These are phyloP conservation scores for Xerophyta viscosa DNA, from an alignment of 106 monocot species.

Conservation along the genomic window DNA sequence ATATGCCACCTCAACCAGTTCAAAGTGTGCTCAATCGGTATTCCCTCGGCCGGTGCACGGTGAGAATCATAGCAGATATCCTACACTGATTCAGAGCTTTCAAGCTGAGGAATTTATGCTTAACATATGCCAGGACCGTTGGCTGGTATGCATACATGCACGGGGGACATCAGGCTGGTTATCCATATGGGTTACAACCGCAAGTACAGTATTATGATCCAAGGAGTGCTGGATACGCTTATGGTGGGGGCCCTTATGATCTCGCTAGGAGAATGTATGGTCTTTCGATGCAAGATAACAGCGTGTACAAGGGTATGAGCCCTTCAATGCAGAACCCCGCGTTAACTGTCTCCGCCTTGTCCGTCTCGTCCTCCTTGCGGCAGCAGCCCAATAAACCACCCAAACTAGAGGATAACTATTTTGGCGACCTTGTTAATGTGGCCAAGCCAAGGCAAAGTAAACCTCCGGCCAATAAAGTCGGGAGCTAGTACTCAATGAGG, in stretches of 20 bases:
- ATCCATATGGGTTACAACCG: slow-evolving; percentile 22
- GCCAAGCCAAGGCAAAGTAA: slow-evolving; percentile 37
- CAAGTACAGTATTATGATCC: slow-evolving; percentile 28
- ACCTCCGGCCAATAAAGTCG: slow-evolving; percentile 12
- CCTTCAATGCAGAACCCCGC: slow-evolving; percentile 18
- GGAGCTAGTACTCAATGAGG: slow-evolving; percentile 17
- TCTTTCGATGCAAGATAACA: slow-evolving; percentile 44
- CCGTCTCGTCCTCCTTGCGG: slow-evolving; percentile 23
- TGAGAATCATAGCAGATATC: slow-evolving; percentile 12
- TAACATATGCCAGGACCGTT: slow-evolving; percentile 9
- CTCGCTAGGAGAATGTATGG: slow-evolving; percentile 66
- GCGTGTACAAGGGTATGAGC: slow-evolving; percentile 10
- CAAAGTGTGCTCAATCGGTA: background rate
- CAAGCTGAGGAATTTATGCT: slow-evolving; percentile 18
- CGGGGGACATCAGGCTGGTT: slow-evolving; percentile 22
- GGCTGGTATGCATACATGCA: slow-evolving; percentile 16
- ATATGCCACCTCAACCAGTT: background rate
- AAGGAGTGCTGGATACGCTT: slow-evolving; percentile 10
- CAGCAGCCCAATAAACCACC: slow-evolving; percentile 40
- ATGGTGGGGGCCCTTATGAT: slow-evolving; percentile 21
- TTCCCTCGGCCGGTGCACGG: slow-evolving; percentile 13
- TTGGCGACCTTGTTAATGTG: slow-evolving; percentile 46
- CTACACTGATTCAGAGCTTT: slow-evolving; percentile 13
- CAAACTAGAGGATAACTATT: slow-evolving; percentile 42
- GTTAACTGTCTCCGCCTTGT: too few relatives aligned